Conservation (phyloP, 108 stramenopile species). For the Thalassiosira profunda region DNA sequence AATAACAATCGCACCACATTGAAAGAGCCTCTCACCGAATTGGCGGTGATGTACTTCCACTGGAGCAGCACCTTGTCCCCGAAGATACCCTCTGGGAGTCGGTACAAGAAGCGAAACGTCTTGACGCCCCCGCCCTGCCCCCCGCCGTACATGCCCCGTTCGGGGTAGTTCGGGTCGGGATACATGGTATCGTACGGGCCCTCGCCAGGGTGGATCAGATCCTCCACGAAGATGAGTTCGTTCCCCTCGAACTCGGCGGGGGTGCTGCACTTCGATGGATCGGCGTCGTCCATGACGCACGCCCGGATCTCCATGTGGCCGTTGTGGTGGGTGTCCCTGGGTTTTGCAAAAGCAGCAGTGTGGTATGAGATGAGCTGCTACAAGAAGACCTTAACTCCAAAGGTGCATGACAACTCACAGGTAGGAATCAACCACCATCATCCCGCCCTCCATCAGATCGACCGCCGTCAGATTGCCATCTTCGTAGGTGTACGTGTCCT, state of each 20-base stretch:
- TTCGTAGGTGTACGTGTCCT: constrained; percentile 22
- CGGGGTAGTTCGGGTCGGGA: constrained; percentile 31
- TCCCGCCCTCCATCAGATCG: too few relatives aligned
- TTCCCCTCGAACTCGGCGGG: constrained; percentile 33
- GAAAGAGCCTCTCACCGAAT: constrained; percentile 22
- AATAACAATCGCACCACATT: too few relatives aligned
- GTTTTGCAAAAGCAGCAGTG: too few relatives aligned
- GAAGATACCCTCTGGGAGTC: constrained; percentile 43
- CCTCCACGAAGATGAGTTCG: constrained; percentile 42
- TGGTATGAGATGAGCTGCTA: too few relatives aligned
- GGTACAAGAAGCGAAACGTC: constrained; percentile 26
- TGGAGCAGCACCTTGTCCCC: constrained; percentile 56
- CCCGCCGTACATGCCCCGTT: constrained; percentile 44
- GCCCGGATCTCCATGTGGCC: constrained; percentile 38
- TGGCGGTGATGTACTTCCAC: constrained; percentile 61
- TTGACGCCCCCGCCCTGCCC: constrained; percentile 43
- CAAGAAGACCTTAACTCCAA: too few relatives aligned
- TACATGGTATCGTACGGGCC: constrained; percentile 22
- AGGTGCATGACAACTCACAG: too few relatives aligned
- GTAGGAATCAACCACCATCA: too few relatives aligned
- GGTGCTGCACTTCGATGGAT: constrained; percentile 3
- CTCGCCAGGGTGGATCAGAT: constrained; percentile 10
- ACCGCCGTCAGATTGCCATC: constrained; percentile 5
- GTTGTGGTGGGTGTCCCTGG: constrained; percentile 26
- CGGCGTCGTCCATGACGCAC: background rate